These are phyloP conservation scores for Didymella glomerata DNA, from an alignment of 2,329 filamentous ascomycete species.

Conservation along the genomic window DNA sequence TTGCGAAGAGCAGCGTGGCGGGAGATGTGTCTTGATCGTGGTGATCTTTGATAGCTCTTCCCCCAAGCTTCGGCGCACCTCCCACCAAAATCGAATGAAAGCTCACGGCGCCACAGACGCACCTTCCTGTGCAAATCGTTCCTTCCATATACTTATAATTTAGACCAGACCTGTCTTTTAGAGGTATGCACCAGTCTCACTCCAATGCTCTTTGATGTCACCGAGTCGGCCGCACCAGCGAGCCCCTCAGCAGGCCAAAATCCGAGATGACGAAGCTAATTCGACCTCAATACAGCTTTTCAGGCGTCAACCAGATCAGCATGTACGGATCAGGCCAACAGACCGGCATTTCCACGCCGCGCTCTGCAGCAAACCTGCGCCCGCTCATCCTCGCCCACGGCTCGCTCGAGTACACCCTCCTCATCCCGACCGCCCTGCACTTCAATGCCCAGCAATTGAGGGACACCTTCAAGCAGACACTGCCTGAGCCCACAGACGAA, in stretches of 20 bases:
- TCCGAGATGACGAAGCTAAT: slow-evolving; percentile 14
- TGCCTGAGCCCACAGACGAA: slow-evolving; percentile 94
- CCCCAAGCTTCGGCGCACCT: slow-evolving; percentile 20
- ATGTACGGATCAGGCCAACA: slow-evolving; percentile 91
- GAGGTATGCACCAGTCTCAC: slow-evolving; percentile 27
- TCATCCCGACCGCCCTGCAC: slow-evolving; percentile 93
- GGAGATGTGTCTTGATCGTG: slow-evolving; percentile 7
- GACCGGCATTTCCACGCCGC: slow-evolving; percentile 95
- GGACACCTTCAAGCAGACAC: slow-evolving; percentile 83
- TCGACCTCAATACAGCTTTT: slow-evolving; percentile 16
- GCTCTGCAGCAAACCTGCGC: slow-evolving; percentile 90
- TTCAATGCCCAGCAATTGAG: slow-evolving; percentile 96
- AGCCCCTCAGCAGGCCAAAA: slow-evolving; percentile 16
- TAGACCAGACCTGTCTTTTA: slow-evolving; percentile 18
- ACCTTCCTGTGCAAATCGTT: slow-evolving; percentile 28
- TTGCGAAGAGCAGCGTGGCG: slow-evolving; percentile 26
- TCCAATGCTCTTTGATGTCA: slow-evolving; percentile 5
- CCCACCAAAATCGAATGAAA: slow-evolving; percentile 19
- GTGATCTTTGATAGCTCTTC: slow-evolving; percentile 20
- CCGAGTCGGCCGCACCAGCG: slow-evolving; percentile 1
- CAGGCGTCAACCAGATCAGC: slow-evolving; percentile 22
- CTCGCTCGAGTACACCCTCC: slow-evolving; percentile 93
- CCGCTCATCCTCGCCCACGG: slow-evolving; percentile 92
- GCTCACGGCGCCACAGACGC: slow-evolving; percentile 36
- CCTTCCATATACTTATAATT: slow-evolving; percentile 29